phyloP scores from a whole-genome alignment of 345 rosid genomes.

The Citrus maxima region DNA sequence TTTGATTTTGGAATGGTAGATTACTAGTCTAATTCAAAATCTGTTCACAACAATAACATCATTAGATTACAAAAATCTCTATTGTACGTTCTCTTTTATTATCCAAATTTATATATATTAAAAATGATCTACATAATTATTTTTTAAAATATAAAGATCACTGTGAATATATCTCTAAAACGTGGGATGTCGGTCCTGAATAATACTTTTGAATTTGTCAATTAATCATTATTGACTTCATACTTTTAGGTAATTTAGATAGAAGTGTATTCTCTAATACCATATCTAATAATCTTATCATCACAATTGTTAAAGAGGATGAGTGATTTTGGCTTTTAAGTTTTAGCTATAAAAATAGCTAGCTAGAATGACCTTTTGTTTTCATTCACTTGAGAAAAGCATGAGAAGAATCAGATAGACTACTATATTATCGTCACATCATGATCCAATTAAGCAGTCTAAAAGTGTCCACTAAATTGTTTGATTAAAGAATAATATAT shows the following conservation, averaged over 20 bases:
- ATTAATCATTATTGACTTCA: not conserved
- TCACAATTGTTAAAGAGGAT: not conserved
- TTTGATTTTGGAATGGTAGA: constrained; percentile 26
- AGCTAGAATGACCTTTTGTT: not conserved
- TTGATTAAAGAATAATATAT: constrained; percentile 5
- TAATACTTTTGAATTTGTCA: not conserved
- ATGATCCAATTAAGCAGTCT: not conserved
- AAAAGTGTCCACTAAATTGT: not conserved
- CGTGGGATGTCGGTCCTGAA: not conserved
- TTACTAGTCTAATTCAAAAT: constrained; percentile 27
- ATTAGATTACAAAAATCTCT: not conserved
- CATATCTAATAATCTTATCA: not conserved
- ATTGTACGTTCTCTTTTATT: not conserved
- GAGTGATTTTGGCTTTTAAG: not conserved
- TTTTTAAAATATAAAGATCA: no score
- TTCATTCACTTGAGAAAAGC: not conserved
- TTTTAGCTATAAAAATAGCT: not conserved
- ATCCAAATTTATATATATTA: not conserved
- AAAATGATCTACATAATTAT: no score
- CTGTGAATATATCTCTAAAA: no score
- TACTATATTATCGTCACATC: not conserved
- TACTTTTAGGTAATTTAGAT: not conserved
- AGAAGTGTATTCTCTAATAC: not conserved
- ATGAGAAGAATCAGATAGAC: not conserved
- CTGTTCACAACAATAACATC: not conserved